Percentiles rank a stretch among this genome's conserved stretches.
Conservation (phyloP, 139 green algal genomes). For the Diplosphaera chodatii region DNA sequence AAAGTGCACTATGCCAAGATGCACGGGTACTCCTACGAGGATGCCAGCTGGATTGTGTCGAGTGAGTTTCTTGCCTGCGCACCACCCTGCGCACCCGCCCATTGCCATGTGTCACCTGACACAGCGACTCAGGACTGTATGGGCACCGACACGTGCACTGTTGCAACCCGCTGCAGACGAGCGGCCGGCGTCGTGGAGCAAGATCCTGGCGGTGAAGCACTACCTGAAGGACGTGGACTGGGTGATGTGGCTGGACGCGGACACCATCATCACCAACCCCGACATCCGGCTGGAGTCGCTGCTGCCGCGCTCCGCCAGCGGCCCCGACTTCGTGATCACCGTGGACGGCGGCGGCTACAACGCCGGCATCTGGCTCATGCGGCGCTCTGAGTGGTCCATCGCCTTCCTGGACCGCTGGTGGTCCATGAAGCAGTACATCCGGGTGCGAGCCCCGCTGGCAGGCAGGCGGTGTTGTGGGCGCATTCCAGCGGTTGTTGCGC, state of each 20-base stretch:
- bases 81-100: too few relatives aligned
- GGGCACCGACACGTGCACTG: too few relatives aligned
- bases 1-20: conserved; percentile 5
- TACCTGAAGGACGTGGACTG: conserved; percentile 24
- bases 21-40: conserved; percentile 21
- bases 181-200: conserved; percentile 32
- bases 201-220: conserved; percentile 35
- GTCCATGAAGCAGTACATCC: conserved; percentile 22
- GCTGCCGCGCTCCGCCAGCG: conserved; percentile 4
- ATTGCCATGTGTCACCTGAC: too few relatives aligned
- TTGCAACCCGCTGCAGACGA: too few relatives aligned
- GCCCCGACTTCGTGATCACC: conserved; percentile 22
- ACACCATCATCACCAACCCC: conserved; percentile 35
- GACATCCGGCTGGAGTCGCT: conserved; percentile 22
- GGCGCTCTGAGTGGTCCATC: conserved; percentile 25
- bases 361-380: conserved; percentile 38
- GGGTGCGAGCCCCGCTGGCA: conserved; percentile 8
- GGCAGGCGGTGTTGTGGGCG: too few relatives aligned
- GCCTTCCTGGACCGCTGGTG: conserved; percentile 37
- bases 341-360: conserved; percentile 25
- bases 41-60: conserved; percentile 15
- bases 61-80: too few relatives aligned
- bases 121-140: too few relatives aligned
- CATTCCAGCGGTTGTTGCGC: too few relatives aligned
- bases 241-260: conserved; percentile 44